These are phyloP conservation scores for Talaromyces proteolyticus DNA, from an alignment of 495 filamentous ascomycete species.

Conservation along the genomic window DNA sequence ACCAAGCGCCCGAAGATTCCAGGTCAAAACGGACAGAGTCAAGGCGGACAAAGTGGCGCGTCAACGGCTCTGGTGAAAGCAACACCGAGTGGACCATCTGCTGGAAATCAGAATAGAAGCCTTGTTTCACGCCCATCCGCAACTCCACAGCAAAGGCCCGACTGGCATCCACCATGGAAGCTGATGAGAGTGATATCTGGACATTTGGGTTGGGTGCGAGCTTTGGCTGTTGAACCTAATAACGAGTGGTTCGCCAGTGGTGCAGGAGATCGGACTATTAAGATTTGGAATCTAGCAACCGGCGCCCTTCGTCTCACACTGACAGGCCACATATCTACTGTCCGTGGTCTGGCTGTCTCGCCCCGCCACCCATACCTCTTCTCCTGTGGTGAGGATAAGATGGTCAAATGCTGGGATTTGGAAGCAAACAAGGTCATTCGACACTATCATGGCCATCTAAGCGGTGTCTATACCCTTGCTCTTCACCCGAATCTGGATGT, in stretches of 20 bases:
- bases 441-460: conserved; percentile 96
- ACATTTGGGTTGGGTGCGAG: conserved; percentile 92
- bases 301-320: conserved; percentile 79
- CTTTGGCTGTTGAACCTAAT: conserved; percentile 85
- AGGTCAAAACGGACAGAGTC: conserved; percentile 16
- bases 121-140: conserved; percentile 62
- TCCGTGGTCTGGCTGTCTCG: conserved; percentile 87
- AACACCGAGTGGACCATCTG: conserved; percentile 22
- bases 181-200: conserved; percentile 96
- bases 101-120: conserved; percentile 44
- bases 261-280: conserved; percentile 94
- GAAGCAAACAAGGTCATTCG: conserved; percentile 98
- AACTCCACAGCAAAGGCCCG: conserved; percentile 69
- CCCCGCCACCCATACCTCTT: conserved; percentile 96
- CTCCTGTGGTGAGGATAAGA: conserved; percentile 98
- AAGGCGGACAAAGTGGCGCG: conserved; percentile 26
- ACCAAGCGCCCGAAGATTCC: conserved; percentile 48
- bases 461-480: conserved; percentile 87
- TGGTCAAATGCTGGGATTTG: conserved; percentile 99
- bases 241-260: conserved; percentile 99
- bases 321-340: conserved; percentile 95
- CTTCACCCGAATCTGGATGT: conserved; percentile 93
- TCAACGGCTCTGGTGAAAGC: conserved; percentile 40
- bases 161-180: conserved; percentile 99
- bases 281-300: conserved; percentile 95